phyloP scores from a whole-genome alignment of 1,284 basidiomycete genomes.

The Ganoderma sp. region DNA sequence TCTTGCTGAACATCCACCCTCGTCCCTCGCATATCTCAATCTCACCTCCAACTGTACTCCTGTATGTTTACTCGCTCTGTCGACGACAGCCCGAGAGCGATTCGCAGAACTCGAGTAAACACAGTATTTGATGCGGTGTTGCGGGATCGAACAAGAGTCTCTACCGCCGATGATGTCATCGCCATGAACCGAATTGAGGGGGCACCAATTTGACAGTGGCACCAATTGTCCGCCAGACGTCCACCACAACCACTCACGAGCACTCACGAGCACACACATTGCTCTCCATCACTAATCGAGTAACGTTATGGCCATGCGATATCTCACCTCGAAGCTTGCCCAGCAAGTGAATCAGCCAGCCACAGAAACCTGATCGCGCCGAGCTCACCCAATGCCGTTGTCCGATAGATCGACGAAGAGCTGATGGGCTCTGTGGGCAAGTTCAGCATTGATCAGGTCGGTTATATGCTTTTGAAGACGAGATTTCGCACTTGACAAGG shows the following conservation, averaged over 20 bases:
- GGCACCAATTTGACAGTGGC: no score
- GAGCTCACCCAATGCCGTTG: constrained; percentile 17
- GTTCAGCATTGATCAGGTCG: constrained; percentile 90
- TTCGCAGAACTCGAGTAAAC: neutral
- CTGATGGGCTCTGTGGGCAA: constrained; percentile 86
- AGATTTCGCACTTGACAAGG: neutral
- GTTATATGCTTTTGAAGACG: constrained; percentile 12
- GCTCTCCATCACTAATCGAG: neutral
- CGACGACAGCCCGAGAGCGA: no score
- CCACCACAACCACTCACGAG: no score
- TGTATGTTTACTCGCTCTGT: neutral
- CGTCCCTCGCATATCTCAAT: neutral
- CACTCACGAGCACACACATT: neutral
- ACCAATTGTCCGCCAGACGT: neutral
- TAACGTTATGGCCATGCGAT: constrained; percentile 68
- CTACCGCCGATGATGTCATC: constrained; percentile 9
- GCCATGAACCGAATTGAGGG: neutral
- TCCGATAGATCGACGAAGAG: constrained; percentile 84
- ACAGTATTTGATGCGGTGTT: neutral
- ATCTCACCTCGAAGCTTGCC: constrained; percentile 79
- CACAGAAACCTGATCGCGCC: neutral
- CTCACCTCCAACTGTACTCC: neutral
- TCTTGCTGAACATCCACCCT: no score
- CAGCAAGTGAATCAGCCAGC: constrained; percentile 64
- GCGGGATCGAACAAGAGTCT: neutral